Percentiles rank a stretch among this genome's conserved stretches.
phyloP scores from a whole-genome alignment of 2,329 filamentous ascomycete genomes.

The Dichotomopilus funicola region DNA sequence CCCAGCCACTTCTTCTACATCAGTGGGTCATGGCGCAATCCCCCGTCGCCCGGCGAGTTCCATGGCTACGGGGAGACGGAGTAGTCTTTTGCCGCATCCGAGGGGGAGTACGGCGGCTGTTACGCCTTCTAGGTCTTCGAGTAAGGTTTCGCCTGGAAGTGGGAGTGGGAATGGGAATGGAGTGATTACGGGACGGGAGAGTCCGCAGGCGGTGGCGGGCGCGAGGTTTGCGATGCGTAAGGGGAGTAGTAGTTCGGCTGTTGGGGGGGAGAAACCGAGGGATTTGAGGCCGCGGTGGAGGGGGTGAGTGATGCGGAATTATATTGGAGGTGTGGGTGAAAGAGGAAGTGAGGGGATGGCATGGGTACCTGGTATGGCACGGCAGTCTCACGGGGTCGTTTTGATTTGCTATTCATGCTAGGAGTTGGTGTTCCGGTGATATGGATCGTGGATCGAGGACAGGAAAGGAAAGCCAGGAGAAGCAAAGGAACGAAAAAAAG shows the following conservation, averaged over 20 bases:
- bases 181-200: constrained; percentile 40
- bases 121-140: no score
- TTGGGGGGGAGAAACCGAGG: constrained; percentile 34
- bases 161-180: constrained; percentile 19
- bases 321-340: no score
- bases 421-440: background rate
- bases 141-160: no score
- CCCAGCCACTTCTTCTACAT: constrained; percentile 18
- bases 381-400: background rate
- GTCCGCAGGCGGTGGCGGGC: constrained; percentile 41
- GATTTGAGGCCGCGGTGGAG: constrained; percentile 42
- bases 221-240: constrained; percentile 41
- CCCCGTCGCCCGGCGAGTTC: constrained; percentile 52
- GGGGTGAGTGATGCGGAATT: background rate
- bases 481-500: no score
- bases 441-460: no score
- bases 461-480: no score
- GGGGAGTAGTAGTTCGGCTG: constrained; percentile 28
- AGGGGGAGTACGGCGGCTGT: constrained; percentile 20
- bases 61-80: constrained; percentile 44
- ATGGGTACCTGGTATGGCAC: no score
- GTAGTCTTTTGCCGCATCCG: constrained; percentile 48
- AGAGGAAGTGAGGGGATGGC: no score
- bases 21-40: background rate
- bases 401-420: background rate